Evolutionary conservation across 768 basidiomycete species (phyloP).

Genomic region (Tulasnella sp.): DNA sequence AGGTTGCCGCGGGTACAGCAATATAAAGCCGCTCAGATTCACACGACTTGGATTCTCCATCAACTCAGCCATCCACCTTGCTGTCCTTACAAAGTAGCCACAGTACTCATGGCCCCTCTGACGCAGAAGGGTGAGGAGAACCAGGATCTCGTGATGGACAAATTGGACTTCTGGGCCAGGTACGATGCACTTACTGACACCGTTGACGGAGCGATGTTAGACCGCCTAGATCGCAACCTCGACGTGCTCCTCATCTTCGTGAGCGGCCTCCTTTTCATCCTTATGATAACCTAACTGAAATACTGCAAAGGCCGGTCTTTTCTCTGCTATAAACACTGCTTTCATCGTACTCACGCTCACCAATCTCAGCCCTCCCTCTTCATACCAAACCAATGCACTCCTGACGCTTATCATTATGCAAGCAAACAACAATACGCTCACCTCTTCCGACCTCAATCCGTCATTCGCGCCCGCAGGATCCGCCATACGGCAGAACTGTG

Average conservation of each 20-base stretch:
- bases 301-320: background rate
- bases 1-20: too few relatives aligned
- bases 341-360: background rate
- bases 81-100: too few relatives aligned
- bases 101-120: too few relatives aligned
- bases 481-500: background rate
- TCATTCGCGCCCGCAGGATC: background rate
- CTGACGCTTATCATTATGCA: background rate
- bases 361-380: background rate
- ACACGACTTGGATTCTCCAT: too few relatives aligned
- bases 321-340: background rate
- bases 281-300: background rate
- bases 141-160: too few relatives aligned
- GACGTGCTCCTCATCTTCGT: slow-evolving; percentile 5
- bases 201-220: too few relatives aligned
- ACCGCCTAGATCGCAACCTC: background rate
- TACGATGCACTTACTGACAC: too few relatives aligned
- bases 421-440: background rate
- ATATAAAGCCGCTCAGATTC: too few relatives aligned
- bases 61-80: too few relatives aligned
- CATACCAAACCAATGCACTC: background rate
- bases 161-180: too few relatives aligned
- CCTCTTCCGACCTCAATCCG: background rate
- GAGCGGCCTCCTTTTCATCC: background rate
- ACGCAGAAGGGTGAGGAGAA: too few relatives aligned